Evolutionary conservation across 169 alveolate genomes (phyloP).

Genomic region (Eimeria praecox): DNA sequence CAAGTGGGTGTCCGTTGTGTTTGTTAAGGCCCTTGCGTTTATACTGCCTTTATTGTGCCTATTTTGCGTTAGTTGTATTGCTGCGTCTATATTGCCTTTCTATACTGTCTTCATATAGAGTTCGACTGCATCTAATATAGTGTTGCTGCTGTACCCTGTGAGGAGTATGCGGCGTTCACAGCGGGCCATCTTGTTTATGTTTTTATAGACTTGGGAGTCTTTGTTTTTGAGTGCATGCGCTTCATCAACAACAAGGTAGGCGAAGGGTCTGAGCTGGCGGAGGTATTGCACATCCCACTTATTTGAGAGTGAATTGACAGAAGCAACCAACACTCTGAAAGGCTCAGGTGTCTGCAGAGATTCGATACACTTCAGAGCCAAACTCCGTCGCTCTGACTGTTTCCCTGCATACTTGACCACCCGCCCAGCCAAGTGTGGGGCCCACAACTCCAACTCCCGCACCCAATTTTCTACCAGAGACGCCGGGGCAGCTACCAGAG

Average conservation of each 20-base stretch:
- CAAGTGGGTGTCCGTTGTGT: too few species aligned
- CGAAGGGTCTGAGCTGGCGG: constrained; percentile 82
- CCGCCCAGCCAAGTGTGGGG: constrained; percentile 87
- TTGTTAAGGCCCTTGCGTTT: too few species aligned
- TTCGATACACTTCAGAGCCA: constrained; percentile 73
- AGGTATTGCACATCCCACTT: constrained; percentile 78
- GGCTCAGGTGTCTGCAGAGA: constrained; percentile 19
- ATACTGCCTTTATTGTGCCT: too few species aligned
- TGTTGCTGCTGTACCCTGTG: constrained; percentile 88
- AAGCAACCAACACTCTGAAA: constrained; percentile 55
- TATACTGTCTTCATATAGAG: too few species aligned
- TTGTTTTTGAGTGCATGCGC: constrained; percentile 96
- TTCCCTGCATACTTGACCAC: constrained; percentile 87
- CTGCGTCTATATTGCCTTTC: background rate
- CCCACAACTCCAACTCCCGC: constrained; percentile 88
- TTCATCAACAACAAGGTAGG: constrained; percentile 95
- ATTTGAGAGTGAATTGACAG: constrained; percentile 71
- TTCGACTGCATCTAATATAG: background rate
- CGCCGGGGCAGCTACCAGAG: constrained; percentile 90
- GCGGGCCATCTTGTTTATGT: constrained; percentile 88
- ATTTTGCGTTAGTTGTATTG: background rate
- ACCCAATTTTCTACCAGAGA: constrained; percentile 91
- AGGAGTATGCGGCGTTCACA: constrained; percentile 92
- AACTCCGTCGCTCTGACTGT: constrained; percentile 79
- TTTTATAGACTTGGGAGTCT: constrained; percentile 92